These are phyloP conservation scores for Hyaloscypha hepaticicola DNA, from an alignment of 495 filamentous ascomycete genomes.

Conservation along the genomic window DNA sequence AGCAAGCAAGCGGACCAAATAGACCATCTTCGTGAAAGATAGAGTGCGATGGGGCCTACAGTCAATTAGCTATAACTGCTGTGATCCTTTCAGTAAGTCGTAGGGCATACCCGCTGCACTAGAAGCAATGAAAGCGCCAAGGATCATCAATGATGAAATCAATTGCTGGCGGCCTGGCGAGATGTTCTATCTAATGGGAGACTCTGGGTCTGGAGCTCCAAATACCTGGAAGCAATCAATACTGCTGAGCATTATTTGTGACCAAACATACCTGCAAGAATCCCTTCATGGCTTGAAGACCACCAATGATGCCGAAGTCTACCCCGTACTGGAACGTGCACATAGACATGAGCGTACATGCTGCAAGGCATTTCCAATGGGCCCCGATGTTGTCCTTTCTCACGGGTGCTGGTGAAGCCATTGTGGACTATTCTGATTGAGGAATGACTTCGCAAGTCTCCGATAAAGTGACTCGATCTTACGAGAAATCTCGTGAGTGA, in stretches of 20 bases:
- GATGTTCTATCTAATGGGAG: constrained; percentile 54
- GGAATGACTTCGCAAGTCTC: background rate
- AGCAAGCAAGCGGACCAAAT: constrained; percentile 51
- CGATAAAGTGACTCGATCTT: constrained; percentile 1
- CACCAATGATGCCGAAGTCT: constrained; percentile 61
- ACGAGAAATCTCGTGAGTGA: constrained; percentile 1
- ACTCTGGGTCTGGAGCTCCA: constrained; percentile 41
- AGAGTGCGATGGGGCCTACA: constrained; percentile 48
- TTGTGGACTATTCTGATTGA: background rate
- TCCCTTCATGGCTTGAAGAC: constrained; percentile 61
- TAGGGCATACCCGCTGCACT: constrained; percentile 36
- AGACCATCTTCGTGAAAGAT: constrained; percentile 46
- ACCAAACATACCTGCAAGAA: constrained; percentile 45
- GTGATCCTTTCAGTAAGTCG: background rate
- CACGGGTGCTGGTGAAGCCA: background rate
- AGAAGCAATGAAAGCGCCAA: constrained; percentile 59
- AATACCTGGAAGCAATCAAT: constrained; percentile 17
- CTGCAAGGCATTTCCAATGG: constrained; percentile 41
- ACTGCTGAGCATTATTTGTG: constrained; percentile 23
- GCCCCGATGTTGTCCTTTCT: constrained; percentile 5
- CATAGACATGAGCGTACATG: constrained; percentile 48
- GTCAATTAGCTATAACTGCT: background rate
- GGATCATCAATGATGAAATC: constrained; percentile 59
- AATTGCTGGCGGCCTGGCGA: constrained; percentile 51
- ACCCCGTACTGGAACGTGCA: constrained; percentile 63